Evolutionary conservation across 495 filamentous ascomycete genomes (phyloP), one percentile per base, ranked within the genome.

Genomic region (Emericellopsis terricola): DNA sequence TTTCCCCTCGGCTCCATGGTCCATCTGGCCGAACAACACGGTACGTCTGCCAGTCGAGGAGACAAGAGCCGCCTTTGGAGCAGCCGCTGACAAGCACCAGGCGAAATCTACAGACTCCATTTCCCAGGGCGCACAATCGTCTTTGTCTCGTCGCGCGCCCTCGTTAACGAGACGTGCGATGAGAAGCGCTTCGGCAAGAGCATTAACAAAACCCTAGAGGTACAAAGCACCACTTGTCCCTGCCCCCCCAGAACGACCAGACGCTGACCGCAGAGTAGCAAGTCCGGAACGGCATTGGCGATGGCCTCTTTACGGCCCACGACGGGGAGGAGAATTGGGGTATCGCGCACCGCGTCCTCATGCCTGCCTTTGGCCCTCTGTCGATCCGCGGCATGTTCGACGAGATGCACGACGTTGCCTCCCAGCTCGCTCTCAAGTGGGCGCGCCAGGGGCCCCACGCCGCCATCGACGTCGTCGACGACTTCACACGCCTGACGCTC

Each of bases 361-460:
- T 62, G 39, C 73, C 73, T 8, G 73, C 68, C 3, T 77, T 83
- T 48, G 73, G 75, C 0, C 74, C 74, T 0, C 36, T 74, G 9
- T 50, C 62, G 19, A 70, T 81, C 45, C 57, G 60, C 41, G 50
- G 43, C 15, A 79, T 79, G 75, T 76, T 38, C 15, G 33, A 36
- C 57, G 71, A 73, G 38, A 81, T 81, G 75, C 64, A 72, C 36
- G 77, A 80, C 42, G 68, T 80, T 33, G 60, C 65, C 1, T 52
- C 53, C 0, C 76, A 83, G 42, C 46, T 82, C 11, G 65, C 68
- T 9, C 47, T 76, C 38, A 78, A 78, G 47, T 81, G 74, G 74
- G 73, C 69, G 2, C 59, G 74, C 17, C 56, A 61, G 28, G 77
- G 76, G 0, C 48, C 65, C 0, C 47, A 62, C 0, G 36, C 57